Evolutionary conservation across 139 green algal species (phyloP).

Genomic region (Tetradesmus obliquus): DNA sequence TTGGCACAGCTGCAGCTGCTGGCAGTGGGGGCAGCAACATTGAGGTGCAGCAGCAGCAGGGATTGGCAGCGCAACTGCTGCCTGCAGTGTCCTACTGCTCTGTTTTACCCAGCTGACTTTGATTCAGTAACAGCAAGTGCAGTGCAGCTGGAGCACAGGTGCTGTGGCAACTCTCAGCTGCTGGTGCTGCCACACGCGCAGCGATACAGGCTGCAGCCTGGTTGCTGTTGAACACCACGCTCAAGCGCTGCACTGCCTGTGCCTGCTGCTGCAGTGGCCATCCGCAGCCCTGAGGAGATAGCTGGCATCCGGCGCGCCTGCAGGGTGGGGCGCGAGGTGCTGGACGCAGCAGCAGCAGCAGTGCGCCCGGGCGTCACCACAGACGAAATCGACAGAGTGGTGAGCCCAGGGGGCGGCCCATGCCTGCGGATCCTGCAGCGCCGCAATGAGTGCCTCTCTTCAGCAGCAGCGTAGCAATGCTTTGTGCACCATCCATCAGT

Average conservation of each 20-base stretch:
- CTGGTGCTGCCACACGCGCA: no score
- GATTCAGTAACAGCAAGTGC: no score
- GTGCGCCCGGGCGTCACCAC: slow-evolving; percentile 88
- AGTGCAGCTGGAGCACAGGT: no score
- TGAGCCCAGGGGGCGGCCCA: slow-evolving; percentile 47
- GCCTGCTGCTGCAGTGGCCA: slow-evolving; percentile 50
- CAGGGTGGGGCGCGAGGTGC: slow-evolving; percentile 61
- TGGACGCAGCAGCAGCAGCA: slow-evolving; percentile 85
- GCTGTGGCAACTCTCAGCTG: no score
- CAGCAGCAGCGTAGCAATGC: not conserved
- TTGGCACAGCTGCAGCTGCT: not conserved
- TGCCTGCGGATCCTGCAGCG: not conserved
- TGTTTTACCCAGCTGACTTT: no score
- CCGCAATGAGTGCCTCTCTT: not conserved
- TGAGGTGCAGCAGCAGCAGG: no score
- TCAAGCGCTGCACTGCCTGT: not conserved
- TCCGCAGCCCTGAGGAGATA: slow-evolving; percentile 74
- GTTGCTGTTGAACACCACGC: no score
- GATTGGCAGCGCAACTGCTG: no score
- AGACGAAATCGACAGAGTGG: slow-evolving; percentile 96
- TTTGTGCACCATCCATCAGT: not conserved
- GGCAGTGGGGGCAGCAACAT: no score
- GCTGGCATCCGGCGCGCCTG: slow-evolving; percentile 83
- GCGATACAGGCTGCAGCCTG: no score
- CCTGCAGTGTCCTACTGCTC: no score